Evolutionary conservation across 768 basidiomycete species (phyloP).

Genomic region (Mycena polygramma): DNA sequence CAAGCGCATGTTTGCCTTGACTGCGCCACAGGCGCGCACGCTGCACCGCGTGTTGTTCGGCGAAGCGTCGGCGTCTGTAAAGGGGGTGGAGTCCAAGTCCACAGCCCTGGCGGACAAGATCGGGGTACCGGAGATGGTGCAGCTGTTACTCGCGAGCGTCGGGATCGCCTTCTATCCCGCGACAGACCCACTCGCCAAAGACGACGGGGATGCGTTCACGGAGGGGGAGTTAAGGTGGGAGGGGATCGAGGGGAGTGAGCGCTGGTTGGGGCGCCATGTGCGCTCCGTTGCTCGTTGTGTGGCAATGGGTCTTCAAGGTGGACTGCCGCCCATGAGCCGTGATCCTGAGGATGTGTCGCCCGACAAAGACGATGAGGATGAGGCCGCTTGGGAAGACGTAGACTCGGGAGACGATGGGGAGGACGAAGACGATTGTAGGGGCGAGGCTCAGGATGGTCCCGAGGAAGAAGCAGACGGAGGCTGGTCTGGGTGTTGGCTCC

Average conservation of each 20-base stretch:
- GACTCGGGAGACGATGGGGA: not conserved
- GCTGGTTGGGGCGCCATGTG: slow-evolving; percentile 16
- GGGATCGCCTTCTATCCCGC: slow-evolving; percentile 16
- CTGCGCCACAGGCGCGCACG: not conserved
- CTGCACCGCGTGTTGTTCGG: slow-evolving; percentile 21
- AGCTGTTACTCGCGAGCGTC: slow-evolving; percentile 22
- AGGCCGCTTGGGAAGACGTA: not conserved
- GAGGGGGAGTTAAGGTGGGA: slow-evolving; percentile 7
- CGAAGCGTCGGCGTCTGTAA: not conserved
- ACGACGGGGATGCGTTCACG: not conserved
- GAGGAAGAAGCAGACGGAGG: no score
- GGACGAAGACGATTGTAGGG: slow-evolving; percentile 13
- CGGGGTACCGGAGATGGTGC: not conserved
- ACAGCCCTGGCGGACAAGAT: slow-evolving; percentile 1
- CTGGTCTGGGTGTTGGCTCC: no score
- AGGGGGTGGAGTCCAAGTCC: not conserved
- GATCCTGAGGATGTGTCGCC: no score
- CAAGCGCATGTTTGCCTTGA: slow-evolving; percentile 17
- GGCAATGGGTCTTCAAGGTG: not conserved
- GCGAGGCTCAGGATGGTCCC: slow-evolving; percentile 1
- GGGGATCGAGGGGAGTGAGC: slow-evolving; percentile 15
- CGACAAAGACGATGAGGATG: not conserved
- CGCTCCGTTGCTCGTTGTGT: slow-evolving; percentile 3
- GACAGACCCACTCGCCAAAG: not conserved
- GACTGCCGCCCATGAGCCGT: no score